Evolutionary conservation across 2,329 filamentous ascomycete species (phyloP).

Genomic region (Phoma herbarum): DNA sequence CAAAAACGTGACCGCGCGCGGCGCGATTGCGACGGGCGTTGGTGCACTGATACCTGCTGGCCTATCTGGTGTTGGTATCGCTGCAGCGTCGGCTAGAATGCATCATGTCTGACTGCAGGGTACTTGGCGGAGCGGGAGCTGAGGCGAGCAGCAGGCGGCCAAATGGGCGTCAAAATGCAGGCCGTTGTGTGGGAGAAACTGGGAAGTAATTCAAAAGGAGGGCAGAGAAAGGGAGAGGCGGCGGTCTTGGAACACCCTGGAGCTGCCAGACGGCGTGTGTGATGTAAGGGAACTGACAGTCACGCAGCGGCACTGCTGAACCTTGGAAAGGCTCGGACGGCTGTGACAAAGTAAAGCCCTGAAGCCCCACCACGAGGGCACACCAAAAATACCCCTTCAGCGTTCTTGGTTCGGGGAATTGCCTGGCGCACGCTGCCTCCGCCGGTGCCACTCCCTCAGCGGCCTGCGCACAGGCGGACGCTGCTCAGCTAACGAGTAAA

Average conservation of each 20-base stretch:
- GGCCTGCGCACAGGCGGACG: conserved; percentile 13
- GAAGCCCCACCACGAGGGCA: conserved; percentile 27
- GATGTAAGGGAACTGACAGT: conserved; percentile 25
- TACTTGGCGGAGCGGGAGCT: conserved; percentile 15
- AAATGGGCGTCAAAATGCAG: conserved; percentile 15
- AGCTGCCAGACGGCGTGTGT: conserved; percentile 21
- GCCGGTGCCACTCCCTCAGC: conserved; percentile 19
- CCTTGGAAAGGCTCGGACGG: conserved; percentile 28
- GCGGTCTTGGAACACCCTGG: conserved; percentile 13
- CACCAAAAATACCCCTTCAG: conserved; percentile 32
- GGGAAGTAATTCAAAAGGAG: conserved; percentile 18
- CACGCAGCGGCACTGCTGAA: conserved; percentile 20
- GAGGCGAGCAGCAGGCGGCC: conserved; percentile 14
- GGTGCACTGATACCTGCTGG: conserved; percentile 19
- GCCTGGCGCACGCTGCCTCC: conserved; percentile 20
- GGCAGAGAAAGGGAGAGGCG: conserved; percentile 22
- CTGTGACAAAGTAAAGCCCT: conserved; percentile 24
- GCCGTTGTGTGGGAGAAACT: conserved; percentile 12
- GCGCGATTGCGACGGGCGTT: conserved; percentile 26
- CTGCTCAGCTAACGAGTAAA: conserved; percentile 4
- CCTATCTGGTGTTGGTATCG: conserved; percentile 25
- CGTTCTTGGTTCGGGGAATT: conserved; percentile 31
- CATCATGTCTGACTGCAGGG: conserved; percentile 32
- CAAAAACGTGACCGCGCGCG: conserved; percentile 36
- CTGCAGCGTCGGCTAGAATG: conserved; percentile 28